Base-by-base conservation (phyloP, 2,329 filamentous ascomycete species). In the Colletotrichum tanaceti region DNA sequence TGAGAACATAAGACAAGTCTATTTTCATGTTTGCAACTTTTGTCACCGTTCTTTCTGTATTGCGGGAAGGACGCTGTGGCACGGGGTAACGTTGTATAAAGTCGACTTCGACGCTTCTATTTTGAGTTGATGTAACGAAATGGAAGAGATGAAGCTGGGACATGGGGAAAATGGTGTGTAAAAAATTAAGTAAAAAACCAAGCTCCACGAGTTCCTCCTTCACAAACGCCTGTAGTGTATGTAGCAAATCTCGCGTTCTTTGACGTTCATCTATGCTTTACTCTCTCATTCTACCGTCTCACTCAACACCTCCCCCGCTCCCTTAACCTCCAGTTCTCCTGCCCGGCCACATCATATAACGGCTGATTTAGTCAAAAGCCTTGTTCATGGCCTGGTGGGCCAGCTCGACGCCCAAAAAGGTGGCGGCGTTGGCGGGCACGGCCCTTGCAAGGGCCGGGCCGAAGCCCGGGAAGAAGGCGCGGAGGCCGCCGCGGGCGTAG, bases 391-490 rank as follows among this genome's bases (percentile, higher is more conserved):
- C 90, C 80, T 93, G 90, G 76, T 96, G 92, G 50, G 93, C 93
- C 78, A 95, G 79, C 83, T 96, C 93, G 9, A 96, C 92, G 13
- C 93, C 92, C 75, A 94, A 81, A 75, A 99, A 99, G 2, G 96
- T 98, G 39, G 96, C 96, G 2, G 96, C 96, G 78, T 99, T 99
- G 11, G 96, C 96, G 7, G 96, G 96, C 50, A 98, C 94, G 5
- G 96, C 96, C 80, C 96, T 90, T 13, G 94, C 92, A 78, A 99
- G 86, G 3, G 96, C 96, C 2, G 96, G 96, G 0, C 93, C 95
- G 74, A 99, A 94, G 28, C 96, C 96, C 6, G 96, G 96, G 88
- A 99, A 99, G 84, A 99, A 99, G 2, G 96, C 94, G 82, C 91
- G 94, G 76, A 92, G 79, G 4, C 96, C 96, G 39, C 95, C 94